Percentiles rank a stretch among this genome's conserved stretches.
Evolutionary conservation across 2,329 filamentous ascomycete species (phyloP).

Genomic region (Exserohilum turcica): DNA sequence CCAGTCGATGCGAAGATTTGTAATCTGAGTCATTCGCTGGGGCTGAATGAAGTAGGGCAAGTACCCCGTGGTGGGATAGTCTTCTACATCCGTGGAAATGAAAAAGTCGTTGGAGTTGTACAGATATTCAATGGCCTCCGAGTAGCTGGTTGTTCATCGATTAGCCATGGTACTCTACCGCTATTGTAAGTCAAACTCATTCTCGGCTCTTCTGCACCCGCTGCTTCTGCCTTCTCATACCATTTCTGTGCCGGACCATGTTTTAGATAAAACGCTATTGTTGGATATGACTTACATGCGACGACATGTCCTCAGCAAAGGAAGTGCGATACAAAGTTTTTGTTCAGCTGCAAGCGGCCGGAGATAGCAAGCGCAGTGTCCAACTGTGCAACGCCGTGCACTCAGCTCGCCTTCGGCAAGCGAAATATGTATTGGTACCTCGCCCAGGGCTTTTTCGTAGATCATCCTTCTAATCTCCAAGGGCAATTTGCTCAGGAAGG

Average conservation of each 20-base stretch:
- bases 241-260: neutral
- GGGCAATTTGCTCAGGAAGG: constrained; percentile 25
- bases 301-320: constrained; percentile 26
- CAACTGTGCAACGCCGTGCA: constrained; percentile 10
- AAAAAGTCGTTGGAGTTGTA: constrained; percentile 28
- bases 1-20: constrained; percentile 24
- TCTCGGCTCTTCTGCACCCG: neutral
- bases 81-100: constrained; percentile 17
- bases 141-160: constrained; percentile 19
- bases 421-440: constrained; percentile 15
- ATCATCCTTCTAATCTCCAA: constrained; percentile 30
- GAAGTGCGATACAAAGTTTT: constrained; percentile 11
- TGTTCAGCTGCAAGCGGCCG: neutral
- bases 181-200: neutral
- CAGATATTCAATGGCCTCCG: constrained; percentile 29
- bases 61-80: constrained; percentile 20
- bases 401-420: constrained; percentile 12
- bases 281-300: constrained; percentile 22
- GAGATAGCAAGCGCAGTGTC: constrained; percentile 1
- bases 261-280: neutral
- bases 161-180: neutral
- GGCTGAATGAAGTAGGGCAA: constrained; percentile 26
- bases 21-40: constrained; percentile 26
- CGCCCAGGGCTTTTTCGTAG: constrained; percentile 22
- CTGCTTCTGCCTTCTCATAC: neutral